Evolutionary conservation across 768 basidiomycete genomes (phyloP).

Genomic region (Pleurotus citrinopileatus): DNA sequence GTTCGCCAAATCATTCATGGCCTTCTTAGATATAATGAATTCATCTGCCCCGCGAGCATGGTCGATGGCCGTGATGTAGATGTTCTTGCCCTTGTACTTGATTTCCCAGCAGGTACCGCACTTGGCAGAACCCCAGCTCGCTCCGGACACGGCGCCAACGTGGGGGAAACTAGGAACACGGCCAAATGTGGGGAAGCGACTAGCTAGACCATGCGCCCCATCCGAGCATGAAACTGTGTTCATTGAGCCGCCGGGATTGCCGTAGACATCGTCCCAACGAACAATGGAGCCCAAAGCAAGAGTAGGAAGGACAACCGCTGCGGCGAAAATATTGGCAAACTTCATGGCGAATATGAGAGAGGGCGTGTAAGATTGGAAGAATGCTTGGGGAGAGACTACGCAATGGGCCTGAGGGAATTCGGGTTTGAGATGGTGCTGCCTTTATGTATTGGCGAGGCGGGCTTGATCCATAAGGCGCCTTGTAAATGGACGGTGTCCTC

Average conservation of each 20-base stretch:
- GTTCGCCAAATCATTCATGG: constrained; percentile 53
- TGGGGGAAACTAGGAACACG: constrained; percentile 55
- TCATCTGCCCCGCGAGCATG: constrained; percentile 32
- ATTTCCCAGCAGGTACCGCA: constrained; percentile 65
- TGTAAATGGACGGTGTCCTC: too few species aligned
- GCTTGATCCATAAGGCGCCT: too few species aligned
- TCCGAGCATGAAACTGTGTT: constrained; percentile 42
- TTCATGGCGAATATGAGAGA: constrained; percentile 14
- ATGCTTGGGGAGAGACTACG: not conserved
- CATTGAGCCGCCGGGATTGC: constrained; percentile 37
- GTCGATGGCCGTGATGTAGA: constrained; percentile 54
- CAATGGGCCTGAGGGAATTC: too few species aligned
- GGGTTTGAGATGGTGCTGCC: too few species aligned
- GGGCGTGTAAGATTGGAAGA: not conserved
- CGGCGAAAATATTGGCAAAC: constrained; percentile 12
- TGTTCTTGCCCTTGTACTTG: constrained; percentile 38
- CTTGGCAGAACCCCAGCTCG: constrained; percentile 44
- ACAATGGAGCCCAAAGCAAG: constrained; percentile 25
- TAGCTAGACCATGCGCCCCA: constrained; percentile 48
- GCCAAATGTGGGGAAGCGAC: constrained; percentile 46
- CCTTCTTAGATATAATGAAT: constrained; percentile 47
- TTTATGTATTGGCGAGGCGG: too few species aligned
- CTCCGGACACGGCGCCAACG: constrained; percentile 51
- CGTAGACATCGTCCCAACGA: constrained; percentile 50
- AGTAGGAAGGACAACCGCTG: constrained; percentile 20